Conservation (phyloP, 179 eudicot genomes). For the Gypsophila paniculata region DNA sequence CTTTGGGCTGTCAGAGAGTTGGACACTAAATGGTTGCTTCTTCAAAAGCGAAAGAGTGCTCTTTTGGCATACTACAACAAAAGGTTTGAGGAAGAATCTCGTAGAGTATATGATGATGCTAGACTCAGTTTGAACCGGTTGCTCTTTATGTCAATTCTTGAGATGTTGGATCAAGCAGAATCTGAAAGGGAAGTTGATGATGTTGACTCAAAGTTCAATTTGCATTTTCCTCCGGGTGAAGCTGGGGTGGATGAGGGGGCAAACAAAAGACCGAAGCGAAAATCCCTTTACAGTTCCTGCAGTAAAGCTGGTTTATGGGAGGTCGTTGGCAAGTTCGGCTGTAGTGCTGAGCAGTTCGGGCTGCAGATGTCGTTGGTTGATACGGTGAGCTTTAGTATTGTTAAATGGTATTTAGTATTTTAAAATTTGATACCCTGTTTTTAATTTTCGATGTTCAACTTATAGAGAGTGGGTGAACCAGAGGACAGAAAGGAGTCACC, state of each 20-base stretch:
- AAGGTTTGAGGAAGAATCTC: slow-evolving; percentile 85
- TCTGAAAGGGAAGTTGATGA: slow-evolving; percentile 97
- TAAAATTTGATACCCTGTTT: no score
- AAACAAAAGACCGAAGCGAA: slow-evolving; percentile 83
- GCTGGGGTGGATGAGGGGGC: slow-evolving; percentile 81
- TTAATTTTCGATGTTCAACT: no score
- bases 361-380: slow-evolving; percentile 64
- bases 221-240: slow-evolving; percentile 96
- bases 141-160: slow-evolving; percentile 68
- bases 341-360: slow-evolving; percentile 95
- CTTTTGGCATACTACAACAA: slow-evolving; percentile 70
- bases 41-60: slow-evolving; percentile 90
- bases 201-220: slow-evolving; percentile 82
- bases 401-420: no score
- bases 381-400: slow-evolving; percentile 42
- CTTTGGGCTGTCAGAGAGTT: slow-evolving; percentile 83
- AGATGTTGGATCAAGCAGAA: slow-evolving; percentile 70
- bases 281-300: slow-evolving; percentile 68
- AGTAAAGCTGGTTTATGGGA: slow-evolving; percentile 97
- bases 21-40: slow-evolving; percentile 93
- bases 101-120: slow-evolving; percentile 77
- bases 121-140: slow-evolving; percentile 66
- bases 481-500: slow-evolving; percentile 95
- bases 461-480: slow-evolving; percentile 72
- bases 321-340: slow-evolving; percentile 87